Evolutionary conservation across 768 basidiomycete species (phyloP).

Genomic region (Boletellus ananas): DNA sequence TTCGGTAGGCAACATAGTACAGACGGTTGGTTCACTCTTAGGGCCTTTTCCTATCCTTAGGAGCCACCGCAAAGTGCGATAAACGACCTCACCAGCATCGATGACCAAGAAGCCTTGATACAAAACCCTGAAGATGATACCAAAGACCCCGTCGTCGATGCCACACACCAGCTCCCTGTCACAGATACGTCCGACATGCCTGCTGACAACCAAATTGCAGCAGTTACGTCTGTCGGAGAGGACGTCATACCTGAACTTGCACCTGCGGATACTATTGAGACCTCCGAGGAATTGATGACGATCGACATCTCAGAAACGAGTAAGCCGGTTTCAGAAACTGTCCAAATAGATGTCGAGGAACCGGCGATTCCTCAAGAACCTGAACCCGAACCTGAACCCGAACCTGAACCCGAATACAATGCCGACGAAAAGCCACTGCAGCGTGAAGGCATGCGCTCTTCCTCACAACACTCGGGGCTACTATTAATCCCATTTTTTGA

Average conservation of each 20-base stretch:
- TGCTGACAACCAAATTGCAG: conserved; percentile 3
- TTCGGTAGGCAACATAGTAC: conserved; percentile 8
- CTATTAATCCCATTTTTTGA: background rate
- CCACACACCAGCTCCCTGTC: background rate
- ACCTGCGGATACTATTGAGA: conserved; percentile 5
- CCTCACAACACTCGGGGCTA: too few species aligned
- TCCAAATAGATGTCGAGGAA: conserved; percentile 16
- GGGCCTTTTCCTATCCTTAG: background rate
- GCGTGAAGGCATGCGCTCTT: conserved; percentile 20
- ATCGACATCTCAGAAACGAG: conserved; percentile 5
- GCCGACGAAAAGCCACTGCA: conserved; percentile 4
- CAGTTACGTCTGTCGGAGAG: background rate
- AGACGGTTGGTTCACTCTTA: background rate
- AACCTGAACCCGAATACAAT: conserved; percentile 8
- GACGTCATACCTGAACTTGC: conserved; percentile 6
- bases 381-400: conserved; percentile 11
- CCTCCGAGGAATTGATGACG: conserved; percentile 7
- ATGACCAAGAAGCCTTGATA: background rate
- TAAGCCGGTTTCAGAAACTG: background rate
- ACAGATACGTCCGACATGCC: conserved; percentile 1
- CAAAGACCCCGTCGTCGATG: background rate
- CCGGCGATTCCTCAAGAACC: conserved; percentile 5
- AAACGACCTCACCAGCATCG: conserved; percentile 1
- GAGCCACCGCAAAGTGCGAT: conserved; percentile 8
- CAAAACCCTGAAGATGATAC: conserved; percentile 5